Evolutionary conservation across 352 stramenopile species (phyloP), one percentile per base, ranked within the genome.

Genomic region (Pythium plurisporium): DNA sequence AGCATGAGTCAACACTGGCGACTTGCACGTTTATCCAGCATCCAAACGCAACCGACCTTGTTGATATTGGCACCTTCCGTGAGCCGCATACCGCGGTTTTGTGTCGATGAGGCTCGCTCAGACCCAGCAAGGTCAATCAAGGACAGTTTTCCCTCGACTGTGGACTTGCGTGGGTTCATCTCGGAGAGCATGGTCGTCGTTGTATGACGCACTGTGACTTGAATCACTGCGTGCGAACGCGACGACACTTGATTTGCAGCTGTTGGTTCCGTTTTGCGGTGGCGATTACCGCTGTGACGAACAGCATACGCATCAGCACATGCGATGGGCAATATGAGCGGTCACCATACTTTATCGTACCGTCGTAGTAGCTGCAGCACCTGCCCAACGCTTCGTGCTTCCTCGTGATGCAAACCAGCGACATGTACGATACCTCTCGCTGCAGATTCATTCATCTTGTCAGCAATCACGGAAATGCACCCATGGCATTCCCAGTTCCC

Each of bases 51-150:
- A 48, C 51, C 12, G 10, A 79, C 74, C 70, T 85, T 86, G 58
- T 86, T 86, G 55, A 86, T 86, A 30, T 86, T 86, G 10, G 76
- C 76, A 11, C 76, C 76, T 74, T 86, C 76, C 0, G 72, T 82
- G 3, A 86, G 53, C 7, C 76, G 73, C 52, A 81, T 70, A 22
- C 76, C 76, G 19, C 67, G 65, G 45, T 96, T 95, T 31, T 94
- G 69, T 17, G 87, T 96, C 7, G 75, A 79, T 4, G 79, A 86
- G 1, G 88, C 88, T 9, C 87, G 66, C 60, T 96, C 87, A 0
- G 71, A 87, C 14, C 87, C 87, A 5, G 87, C 87, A 1, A 96
- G 64, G 57, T 96, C 87, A 33, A 96, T 87, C 20, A 96, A 53
- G 27, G 74, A 89, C 10, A 96, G 70, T 44, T 92, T 94, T 0